A percentile compares a stretch with the other conserved stretches of the same genome.
Conservation (phyloP, 2,329 filamentous ascomycete genomes). For the Pseudocercospora cruenta region DNA sequence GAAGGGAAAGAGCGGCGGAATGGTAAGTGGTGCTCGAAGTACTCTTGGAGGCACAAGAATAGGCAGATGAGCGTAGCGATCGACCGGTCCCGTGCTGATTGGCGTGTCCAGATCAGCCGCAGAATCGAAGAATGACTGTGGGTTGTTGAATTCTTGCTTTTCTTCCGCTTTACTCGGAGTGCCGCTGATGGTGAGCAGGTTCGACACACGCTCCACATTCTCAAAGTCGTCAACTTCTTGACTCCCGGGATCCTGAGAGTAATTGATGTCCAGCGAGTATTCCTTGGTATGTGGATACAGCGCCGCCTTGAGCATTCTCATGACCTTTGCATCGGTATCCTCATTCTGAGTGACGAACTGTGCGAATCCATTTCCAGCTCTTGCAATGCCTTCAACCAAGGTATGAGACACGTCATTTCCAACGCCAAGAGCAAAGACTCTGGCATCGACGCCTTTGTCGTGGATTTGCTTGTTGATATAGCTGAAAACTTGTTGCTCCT, state of each 20-base stretch:
- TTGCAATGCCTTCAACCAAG: constrained; percentile 62
- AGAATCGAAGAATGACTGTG: constrained; percentile 65
- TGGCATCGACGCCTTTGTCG: constrained; percentile 48
- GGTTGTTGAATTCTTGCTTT: constrained; percentile 49
- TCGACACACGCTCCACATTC: constrained; percentile 61
- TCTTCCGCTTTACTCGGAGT: constrained; percentile 29
- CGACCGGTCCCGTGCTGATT: constrained; percentile 21
- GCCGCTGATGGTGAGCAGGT: constrained; percentile 50
- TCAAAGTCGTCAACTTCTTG: constrained; percentile 61
- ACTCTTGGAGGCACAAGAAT: constrained; percentile 57
- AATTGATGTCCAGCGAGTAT: constrained; percentile 67
- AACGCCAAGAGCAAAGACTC: constrained; percentile 63
- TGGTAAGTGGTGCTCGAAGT: constrained; percentile 65
- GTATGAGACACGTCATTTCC: constrained; percentile 59
- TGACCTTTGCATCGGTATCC: constrained; percentile 68
- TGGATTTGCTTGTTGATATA: constrained; percentile 52
- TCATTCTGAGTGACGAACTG: constrained; percentile 67
- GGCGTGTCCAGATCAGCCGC: constrained; percentile 50
- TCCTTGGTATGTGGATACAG: constrained; percentile 68
- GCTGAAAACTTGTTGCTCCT: constrained; percentile 52
- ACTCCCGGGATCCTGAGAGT: constrained; percentile 39
- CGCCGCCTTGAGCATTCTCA: constrained; percentile 74
- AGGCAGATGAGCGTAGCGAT: constrained; percentile 58
- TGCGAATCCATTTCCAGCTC: constrained; percentile 60
- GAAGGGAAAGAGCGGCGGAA: constrained; percentile 70